Evolutionary conservation across 495 filamentous ascomycete genomes (phyloP), one percentile per base, ranked within the genome.

Genomic region (Xylaria intraflava): DNA sequence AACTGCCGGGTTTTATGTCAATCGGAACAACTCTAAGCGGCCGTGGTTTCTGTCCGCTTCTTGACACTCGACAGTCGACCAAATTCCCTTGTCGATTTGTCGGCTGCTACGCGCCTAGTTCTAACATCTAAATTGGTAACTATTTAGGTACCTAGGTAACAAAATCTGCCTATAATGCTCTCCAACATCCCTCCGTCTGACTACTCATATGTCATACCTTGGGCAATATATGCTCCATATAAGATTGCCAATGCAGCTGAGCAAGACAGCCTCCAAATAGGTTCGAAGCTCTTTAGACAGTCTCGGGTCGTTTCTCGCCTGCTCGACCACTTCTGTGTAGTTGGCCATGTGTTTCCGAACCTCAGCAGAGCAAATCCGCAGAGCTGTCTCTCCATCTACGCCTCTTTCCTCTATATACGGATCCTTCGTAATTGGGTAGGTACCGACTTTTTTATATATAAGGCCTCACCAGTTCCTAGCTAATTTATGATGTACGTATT

Each of bases 211-310:
- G 44, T 19, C 29, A 48, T 71, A 71, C 20, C 68, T 42, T 4
- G 68, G 68, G 56, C 66, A 69, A n/a, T 45, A 26, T 0, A 65
- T 40, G 55, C 67, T 66, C 67, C 65, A 69, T 11, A 62, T 59
- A 0, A 65, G 10, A 31, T 69, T 69, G 1, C 67, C 67, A 36
- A 36, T 57, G 14, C 47, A 12, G 46, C 46, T 65, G n/a, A 57
- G 57, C 42, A 29, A 24, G 9, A 66, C 24, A 10, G 53, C 59
- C 36, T 69, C 67, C 12, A 68, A 27, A 39, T 69, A 69, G 14
- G 9, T 43, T 14, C 36, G 20, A 16, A 56, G 23, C 4, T 50
- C 53, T 14, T 24, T 43, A 6, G 17, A 42, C 6, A 39, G 19
- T 1, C 19, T 27, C 14, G 12, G 41, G 46, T 65, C 9, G 6